These are phyloP conservation scores for Gypsophila paniculata DNA, from an alignment of 179 eudicot species.

Conservation along the genomic window DNA sequence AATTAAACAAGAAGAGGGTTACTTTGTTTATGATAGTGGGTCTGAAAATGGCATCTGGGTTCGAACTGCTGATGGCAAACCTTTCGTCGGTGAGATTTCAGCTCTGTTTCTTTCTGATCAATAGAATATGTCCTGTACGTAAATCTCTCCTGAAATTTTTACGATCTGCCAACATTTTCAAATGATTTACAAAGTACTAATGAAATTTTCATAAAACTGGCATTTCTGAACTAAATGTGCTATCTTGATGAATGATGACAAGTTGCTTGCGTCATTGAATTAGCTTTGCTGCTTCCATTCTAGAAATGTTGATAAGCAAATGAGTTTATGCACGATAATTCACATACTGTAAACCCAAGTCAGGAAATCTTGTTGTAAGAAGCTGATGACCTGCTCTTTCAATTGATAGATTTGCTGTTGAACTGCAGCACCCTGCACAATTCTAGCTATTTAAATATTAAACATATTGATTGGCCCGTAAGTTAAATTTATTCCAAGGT, in stretches of 20 bases:
- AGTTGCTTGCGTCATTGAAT: background rate
- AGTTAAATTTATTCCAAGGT: background rate
- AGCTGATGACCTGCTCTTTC: background rate
- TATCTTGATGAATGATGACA: background rate
- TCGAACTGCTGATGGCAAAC: slow-evolving; percentile 68
- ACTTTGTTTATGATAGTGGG: slow-evolving; percentile 86
- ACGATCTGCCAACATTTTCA: slow-evolving; percentile 5
- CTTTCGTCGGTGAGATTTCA: slow-evolving; percentile 63
- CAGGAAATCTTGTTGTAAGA: background rate
- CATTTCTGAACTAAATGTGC: background rate
- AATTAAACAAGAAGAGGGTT: slow-evolving; percentile 74
- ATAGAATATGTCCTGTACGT: background rate
- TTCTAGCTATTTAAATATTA: background rate
- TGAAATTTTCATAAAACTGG: background rate
- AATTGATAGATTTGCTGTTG: background rate
- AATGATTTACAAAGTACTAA: background rate
- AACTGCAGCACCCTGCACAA: background rate
- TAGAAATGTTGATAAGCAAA: background rate
- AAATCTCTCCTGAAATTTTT: background rate
- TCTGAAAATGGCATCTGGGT: slow-evolving; percentile 70
- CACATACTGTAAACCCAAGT: background rate
- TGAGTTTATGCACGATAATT: background rate
- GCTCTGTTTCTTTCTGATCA: slow-evolving; percentile 5
- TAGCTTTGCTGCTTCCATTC: slow-evolving; percentile 4
- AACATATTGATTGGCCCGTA: background rate